Evolutionary conservation across 768 basidiomycete genomes (phyloP).

Genomic region (Podaxis sp.): DNA sequence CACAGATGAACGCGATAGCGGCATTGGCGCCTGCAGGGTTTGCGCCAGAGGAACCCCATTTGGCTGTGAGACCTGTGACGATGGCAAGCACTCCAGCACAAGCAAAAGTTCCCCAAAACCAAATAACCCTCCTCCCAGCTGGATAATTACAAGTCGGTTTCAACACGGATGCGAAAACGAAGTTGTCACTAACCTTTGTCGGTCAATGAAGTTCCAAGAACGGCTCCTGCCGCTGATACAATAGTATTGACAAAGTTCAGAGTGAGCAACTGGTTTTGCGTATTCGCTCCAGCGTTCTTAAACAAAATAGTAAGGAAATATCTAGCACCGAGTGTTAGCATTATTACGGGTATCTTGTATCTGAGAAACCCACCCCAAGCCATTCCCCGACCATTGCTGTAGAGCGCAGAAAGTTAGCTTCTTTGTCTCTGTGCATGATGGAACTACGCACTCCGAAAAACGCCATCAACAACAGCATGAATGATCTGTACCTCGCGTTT

Average conservation of each 20-base stretch:
- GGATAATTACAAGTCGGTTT: not conserved
- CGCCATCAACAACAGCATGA: constrained; percentile 51
- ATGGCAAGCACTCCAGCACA: constrained; percentile 37
- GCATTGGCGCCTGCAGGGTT: constrained; percentile 39
- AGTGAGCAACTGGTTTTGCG: constrained; percentile 36
- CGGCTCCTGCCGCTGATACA: constrained; percentile 37
- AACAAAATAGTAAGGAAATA: constrained; percentile 45
- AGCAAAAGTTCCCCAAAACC: constrained; percentile 46
- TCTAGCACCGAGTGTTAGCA: constrained; percentile 18
- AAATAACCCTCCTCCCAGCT: constrained; percentile 44
- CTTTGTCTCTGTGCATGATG: not conserved
- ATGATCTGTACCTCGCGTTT: constrained; percentile 44
- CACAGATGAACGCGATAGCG: constrained; percentile 46
- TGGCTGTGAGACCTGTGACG: constrained; percentile 42
- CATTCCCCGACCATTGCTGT: constrained; percentile 55
- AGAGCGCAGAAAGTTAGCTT: not conserved
- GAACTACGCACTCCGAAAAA: constrained; percentile 43
- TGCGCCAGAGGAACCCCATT: constrained; percentile 33
- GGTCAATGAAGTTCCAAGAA: constrained; percentile 39
- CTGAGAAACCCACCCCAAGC: constrained; percentile 36
- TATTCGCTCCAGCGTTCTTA: constrained; percentile 34
- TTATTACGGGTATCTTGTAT: not conserved
- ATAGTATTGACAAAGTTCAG: constrained; percentile 44
- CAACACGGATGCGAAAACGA: not conserved
- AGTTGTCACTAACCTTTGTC: constrained; percentile 30